phyloP scores from a whole-genome alignment of 192 early-diverging fungal genomes.

The Thoreauomyces humboldtii region DNA sequence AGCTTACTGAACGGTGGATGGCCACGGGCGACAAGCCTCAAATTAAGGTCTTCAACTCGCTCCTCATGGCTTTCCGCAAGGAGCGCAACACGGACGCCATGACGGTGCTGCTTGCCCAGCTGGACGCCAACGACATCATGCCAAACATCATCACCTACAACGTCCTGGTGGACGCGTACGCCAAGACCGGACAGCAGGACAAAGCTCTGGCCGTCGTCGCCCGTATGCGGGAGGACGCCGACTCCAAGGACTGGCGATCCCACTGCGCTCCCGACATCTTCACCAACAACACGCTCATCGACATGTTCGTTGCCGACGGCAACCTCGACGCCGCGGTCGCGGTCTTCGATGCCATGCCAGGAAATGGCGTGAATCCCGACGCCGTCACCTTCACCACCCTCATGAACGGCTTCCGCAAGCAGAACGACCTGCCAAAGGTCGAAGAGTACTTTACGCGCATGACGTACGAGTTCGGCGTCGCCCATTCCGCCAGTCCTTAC shows the following conservation, averaged over 20 bases:
- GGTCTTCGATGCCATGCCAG: constrained; percentile 15
- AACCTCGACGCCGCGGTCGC: constrained; percentile 10
- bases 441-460: constrained; percentile 7
- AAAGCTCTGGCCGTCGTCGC: constrained; percentile 7
- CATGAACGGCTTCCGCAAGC: constrained; percentile 16
- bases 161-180: constrained; percentile 20
- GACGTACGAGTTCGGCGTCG: background rate
- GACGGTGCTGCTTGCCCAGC: background rate
- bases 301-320: constrained; percentile 21
- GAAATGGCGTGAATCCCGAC: constrained; percentile 17
- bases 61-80: constrained; percentile 10
- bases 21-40: background rate
- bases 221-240: constrained; percentile 24
- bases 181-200: background rate
- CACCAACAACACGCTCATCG: constrained; percentile 35
- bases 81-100: constrained; percentile 4
- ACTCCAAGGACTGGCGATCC: background rate
- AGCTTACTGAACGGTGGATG: background rate
- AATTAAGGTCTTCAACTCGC: constrained; percentile 15
- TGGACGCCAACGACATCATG: background rate
- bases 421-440: background rate
- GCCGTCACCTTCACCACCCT: constrained; percentile 26
- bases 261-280: constrained; percentile 22
- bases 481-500: constrained; percentile 1
- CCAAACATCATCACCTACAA: constrained; percentile 25